These are phyloP conservation scores for Apiospora rasikravindrae DNA, from an alignment of 2,329 filamentous ascomycete species.

Conservation along the genomic window DNA sequence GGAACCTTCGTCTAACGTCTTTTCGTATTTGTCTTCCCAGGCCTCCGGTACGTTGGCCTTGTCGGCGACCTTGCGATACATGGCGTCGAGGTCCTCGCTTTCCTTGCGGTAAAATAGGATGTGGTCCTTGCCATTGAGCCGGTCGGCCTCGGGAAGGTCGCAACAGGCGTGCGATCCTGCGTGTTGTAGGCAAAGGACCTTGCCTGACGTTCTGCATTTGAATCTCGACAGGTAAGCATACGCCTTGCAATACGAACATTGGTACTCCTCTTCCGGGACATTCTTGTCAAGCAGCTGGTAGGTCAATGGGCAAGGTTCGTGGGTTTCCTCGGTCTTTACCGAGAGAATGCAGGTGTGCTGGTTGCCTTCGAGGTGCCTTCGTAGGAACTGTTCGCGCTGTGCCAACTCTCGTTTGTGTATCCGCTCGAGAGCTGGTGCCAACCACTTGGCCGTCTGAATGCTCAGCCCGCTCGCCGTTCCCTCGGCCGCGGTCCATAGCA, in stretches of 20 bases:
- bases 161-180: slow-evolving; percentile 84
- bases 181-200: slow-evolving; percentile 82
- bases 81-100: slow-evolving; percentile 69
- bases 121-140: slow-evolving; percentile 74
- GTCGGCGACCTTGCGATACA: slow-evolving; percentile 79
- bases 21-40: slow-evolving; percentile 91
- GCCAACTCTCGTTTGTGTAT: slow-evolving; percentile 75
- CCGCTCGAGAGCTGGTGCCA: slow-evolving; percentile 83
- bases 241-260: slow-evolving; percentile 89
- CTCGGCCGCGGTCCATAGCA: slow-evolving; percentile 88
- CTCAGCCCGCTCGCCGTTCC: slow-evolving; percentile 70
- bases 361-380: slow-evolving; percentile 62
- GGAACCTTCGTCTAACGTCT: slow-evolving; percentile 80
- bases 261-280: slow-evolving; percentile 88
- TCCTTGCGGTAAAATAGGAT: slow-evolving; percentile 78
- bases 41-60: slow-evolving; percentile 84
- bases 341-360: slow-evolving; percentile 61
- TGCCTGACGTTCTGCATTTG: slow-evolving; percentile 80
- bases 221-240: slow-evolving; percentile 92
- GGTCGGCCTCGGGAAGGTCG: slow-evolving; percentile 66
- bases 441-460: slow-evolving; percentile 94
- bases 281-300: slow-evolving; percentile 74
- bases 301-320: slow-evolving; percentile 61
- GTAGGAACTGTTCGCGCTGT: slow-evolving; percentile 71
- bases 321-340: slow-evolving; percentile 42